phyloP scores from a whole-genome alignment of 78 protist genomes.

The Isochrysis galbana region DNA sequence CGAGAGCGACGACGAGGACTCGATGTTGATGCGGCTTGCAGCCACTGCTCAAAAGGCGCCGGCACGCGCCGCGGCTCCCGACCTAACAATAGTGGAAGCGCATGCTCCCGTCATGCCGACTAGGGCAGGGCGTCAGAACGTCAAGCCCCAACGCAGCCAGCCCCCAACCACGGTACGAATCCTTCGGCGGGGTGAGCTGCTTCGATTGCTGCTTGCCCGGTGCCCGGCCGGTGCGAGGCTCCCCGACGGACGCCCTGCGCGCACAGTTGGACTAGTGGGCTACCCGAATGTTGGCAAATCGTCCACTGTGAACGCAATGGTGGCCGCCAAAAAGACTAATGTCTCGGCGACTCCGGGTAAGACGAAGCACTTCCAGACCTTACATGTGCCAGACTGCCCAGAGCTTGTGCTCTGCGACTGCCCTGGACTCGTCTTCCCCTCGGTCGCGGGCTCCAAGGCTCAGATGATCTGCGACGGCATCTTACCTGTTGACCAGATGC shows the following conservation, averaged over 20 bases:
- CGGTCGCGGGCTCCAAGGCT: conserved; percentile 74
- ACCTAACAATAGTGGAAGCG: no score
- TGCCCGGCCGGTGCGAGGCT: not conserved
- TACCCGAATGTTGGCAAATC: conserved; percentile 97
- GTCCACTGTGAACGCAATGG: conserved; percentile 90
- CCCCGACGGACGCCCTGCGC: not conserved
- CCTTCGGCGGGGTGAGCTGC: no score
- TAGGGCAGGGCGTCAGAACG: no score
- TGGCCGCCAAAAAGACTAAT: conserved; percentile 80
- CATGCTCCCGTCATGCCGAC: no score
- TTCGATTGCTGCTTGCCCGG: no score
- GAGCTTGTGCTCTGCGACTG: conserved; percentile 87
- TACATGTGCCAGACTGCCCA: conserved; percentile 61
- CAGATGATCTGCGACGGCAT: conserved; percentile 91
- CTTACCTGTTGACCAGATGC: conserved; percentile 88
- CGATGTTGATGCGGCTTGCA: no score
- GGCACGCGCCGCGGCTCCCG: no score
- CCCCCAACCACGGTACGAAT: no score
- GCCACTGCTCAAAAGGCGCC: no score
- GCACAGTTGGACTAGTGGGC: conserved; percentile 89
- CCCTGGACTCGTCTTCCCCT: conserved; percentile 97
- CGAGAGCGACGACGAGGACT: no score
- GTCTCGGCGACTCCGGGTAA: conserved; percentile 96
- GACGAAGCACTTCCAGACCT: conserved; percentile 98
- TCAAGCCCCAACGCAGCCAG: no score